A percentile compares a stretch with the other conserved stretches of the same genome.
Evolutionary conservation across 345 rosid species (phyloP).

Genomic region (Syzygium oleosum): DNA sequence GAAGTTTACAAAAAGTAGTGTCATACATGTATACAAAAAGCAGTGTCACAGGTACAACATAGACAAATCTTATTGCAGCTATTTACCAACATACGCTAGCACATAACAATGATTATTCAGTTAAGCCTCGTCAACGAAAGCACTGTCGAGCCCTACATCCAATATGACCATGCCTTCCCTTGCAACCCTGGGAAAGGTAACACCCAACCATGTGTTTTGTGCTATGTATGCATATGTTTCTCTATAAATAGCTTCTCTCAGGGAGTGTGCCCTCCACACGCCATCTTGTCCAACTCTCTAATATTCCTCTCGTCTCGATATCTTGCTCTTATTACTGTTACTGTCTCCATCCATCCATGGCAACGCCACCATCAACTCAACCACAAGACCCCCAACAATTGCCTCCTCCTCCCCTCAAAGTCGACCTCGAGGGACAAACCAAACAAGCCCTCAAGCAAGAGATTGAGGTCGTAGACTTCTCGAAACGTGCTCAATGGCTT

Average conservation of each 20-base stretch:
- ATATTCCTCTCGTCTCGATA: neutral
- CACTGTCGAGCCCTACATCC: no score
- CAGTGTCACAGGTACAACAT: no score
- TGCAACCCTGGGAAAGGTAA: no score
- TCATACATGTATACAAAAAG: no score
- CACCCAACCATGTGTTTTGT: no score
- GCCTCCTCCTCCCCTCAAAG: neutral
- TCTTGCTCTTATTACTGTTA: neutral
- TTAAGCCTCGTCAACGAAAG: no score
- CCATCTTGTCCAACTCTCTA: neutral
- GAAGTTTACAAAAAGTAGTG: no score
- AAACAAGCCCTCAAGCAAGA: neutral
- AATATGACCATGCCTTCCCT: no score
- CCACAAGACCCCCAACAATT: neutral
- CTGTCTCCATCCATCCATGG: neutral
- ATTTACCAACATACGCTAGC: no score
- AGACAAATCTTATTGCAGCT: no score
- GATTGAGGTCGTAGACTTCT: constrained; percentile 21
- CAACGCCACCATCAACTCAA: neutral
- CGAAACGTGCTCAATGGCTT: constrained; percentile 71
- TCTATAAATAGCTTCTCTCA: neutral
- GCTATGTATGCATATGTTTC: neutral
- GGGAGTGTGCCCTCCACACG: no score
- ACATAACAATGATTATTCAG: no score
- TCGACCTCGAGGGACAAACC: neutral